Evolutionary conservation across 2,329 filamentous ascomycete species (phyloP), one percentile per base, ranked within the genome.

Genomic region (Kalaharituber pfeilii): DNA sequence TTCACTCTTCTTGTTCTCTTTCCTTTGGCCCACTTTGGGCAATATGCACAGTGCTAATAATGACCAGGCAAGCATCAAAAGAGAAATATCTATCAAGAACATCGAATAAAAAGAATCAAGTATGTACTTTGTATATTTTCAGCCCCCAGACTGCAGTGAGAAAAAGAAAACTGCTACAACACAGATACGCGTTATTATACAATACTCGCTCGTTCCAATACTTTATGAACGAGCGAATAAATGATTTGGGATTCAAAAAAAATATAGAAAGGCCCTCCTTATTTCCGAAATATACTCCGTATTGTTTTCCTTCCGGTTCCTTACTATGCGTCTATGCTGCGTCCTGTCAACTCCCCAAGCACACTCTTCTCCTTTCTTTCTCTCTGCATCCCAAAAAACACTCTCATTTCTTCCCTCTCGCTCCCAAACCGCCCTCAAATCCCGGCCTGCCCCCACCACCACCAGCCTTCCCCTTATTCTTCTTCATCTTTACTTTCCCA

Each of bases 371-470:
- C 22, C 25, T 22, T 30, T 49, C 36, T 27, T 53, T 53, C 52
- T 50, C 49, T 26, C 52, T 45, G 22, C 50, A 49, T 13, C 52
- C 44, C 5, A 26, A 26, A 1, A 28, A 60, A 71, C 64, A 36
- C 30, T 9, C 30, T n/a, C 30, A 33, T 5, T 33, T 33, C 54
- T 54, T 53, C 2, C 55, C 56, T 25, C 55, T 51, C 18, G 33
- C 27, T 49, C 59, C 56, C 29, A 59, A 53, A n/a, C 60, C 82
- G 3, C 81, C 81, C 66, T 79, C 76, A 63, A 78, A 78, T 1
- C 76, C 76, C 2, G 76, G 73, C 61, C 75, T 69, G 53, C 69
- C 72, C 60, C 73, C 73, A 44, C 65, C 61, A 59, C 69, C 66
- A 22, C 57, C 57, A 15, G 55, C 53, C 22, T 49, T 53, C n/a